Evolutionary conservation across 345 rosid genomes (phyloP), one percentile per base, ranked within the genome.

Genomic region (Camelina neglecta): DNA sequence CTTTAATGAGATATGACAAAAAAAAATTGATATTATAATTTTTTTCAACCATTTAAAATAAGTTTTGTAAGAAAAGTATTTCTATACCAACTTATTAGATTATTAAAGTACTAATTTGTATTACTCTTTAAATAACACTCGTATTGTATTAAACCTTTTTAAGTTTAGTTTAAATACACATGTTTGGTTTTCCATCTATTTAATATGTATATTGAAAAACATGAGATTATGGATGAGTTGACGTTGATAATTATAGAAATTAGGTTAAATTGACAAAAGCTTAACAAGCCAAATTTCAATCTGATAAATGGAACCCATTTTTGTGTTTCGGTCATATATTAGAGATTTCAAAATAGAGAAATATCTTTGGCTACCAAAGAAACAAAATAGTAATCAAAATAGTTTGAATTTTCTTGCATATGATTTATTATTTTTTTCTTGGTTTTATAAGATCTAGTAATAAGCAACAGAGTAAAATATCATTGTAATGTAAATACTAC

Each of bases 381-480:
- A 9, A 15, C 26, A 18, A 44, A 50, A 21, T 20, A 51, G 1
- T 51, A 20, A 50, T 18, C 5, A 50, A 20, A 58, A 4, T 15
- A 58, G 3, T 58, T 23, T 9, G 6, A 42, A 42, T 8, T 44
- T 63, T 24, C 38, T 44, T 63, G 67, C 53, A n/a, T 49, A 49
- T n/a, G 4, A 33, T 16, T 0, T 33, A 8, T 8, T 6, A 0
- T 0, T 56, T 29, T 13, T 26, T 6, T 13, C n/a, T 13, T 16
- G 21, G 3, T 35, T 38, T n/a, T 0, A 39, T 55, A 41, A 54
- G 12, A 11, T n/a, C 11, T 36, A 26, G 54, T 69, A 41, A 44
- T 44, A 42, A 44, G 15, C 35, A 49, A 49, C 16, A 49, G 24
- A 44, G 15, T 31, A 67, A 60, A 71, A 10, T 50, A 50, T 72